Base-by-base conservation (phyloP, 75 land plant genomes). In the Selaginella tamariscina region DNA sequence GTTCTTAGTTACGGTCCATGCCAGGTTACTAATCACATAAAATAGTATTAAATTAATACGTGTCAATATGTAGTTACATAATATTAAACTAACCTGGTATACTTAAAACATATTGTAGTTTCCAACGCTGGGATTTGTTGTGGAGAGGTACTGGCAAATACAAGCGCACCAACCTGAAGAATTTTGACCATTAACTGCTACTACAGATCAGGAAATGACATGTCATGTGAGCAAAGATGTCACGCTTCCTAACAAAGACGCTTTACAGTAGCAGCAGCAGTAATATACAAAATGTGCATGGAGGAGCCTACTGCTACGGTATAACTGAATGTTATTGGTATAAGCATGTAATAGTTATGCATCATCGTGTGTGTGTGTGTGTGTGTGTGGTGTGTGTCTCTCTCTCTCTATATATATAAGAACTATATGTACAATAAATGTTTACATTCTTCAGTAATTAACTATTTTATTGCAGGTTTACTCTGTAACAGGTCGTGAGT, bases 91-190 rank as follows among this genome's bases (percentile, higher is more conserved):
- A 49, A 13, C 54, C 54, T 13, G 59, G 57, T 23, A 22, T 20
- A 24, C 13, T 1, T 66, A n/a, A 29, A 24, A 32, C 62, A 27
- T 56, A 33, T 33, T 66, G 32, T 74, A 88, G 93, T 90, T 90
- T 72, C 96, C 96, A 31, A 90, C 96, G 9, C 86, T 90, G 68
- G 96, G 96, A 0, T 90, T 90, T 80, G 73, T 90, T 65, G 96
- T 90, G 29, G 96, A 90, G 62, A 64, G 96, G 24, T 90, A 81
- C 63, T 90, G 96, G 96, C 94, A 90, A 68, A 78, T 88, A 55
- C 86, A 88, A 75, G 67, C 96, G 27, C 96, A 90, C 73, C 91
- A 88, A 59, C 86, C 96, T 33, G 96, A 90, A 75, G 92, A 88
- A 32, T 90, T 85, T 67, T 90, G 96, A 80, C 84, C 27, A 88